These are phyloP conservation scores for Spencermartinsiella ligniputridi DNA, from an alignment of 1,139 yeast species.

Conservation along the genomic window DNA sequence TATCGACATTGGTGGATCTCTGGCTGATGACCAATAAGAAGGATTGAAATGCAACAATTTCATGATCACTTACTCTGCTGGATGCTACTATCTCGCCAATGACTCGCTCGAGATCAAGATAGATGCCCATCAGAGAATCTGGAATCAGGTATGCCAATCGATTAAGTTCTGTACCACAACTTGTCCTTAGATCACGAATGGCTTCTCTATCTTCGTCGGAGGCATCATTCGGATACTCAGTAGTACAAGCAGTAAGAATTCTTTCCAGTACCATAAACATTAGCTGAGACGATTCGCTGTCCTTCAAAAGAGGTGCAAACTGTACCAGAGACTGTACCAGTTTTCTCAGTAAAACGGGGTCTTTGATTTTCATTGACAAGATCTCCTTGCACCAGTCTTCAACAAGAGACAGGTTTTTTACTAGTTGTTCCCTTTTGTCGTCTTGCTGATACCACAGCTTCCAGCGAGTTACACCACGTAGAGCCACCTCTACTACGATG, in stretches of 20 bases:
- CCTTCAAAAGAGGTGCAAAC: conserved; percentile 87
- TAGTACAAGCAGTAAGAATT: conserved; percentile 82
- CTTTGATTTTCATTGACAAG: conserved; percentile 67
- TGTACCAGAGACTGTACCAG: conserved; percentile 93
- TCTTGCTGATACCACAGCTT: conserved; percentile 75
- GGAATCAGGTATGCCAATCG: conserved; percentile 94
- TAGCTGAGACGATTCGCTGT: conserved; percentile 46
- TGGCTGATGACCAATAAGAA: conserved; percentile 88
- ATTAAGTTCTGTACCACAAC: conserved; percentile 93
- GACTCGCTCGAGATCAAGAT: conserved; percentile 76
- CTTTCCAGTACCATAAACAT: conserved; percentile 84
- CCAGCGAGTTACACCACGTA: conserved; percentile 96
- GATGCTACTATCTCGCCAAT: conserved; percentile 66
- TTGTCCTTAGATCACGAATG: conserved; percentile 80
- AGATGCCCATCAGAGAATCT: conserved; percentile 74
- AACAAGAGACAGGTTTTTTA: conserved; percentile 55
- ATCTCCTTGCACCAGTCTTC: conserved; percentile 76
- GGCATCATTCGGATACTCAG: conserved; percentile 63
- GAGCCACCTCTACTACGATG: conserved; percentile 80
- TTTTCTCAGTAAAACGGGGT: conserved; percentile 77
- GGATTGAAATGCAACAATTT: conserved; percentile 88
- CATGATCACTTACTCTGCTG: conserved; percentile 79
- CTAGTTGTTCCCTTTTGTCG: conserved; percentile 57
- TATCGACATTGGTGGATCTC: conserved; percentile 50
- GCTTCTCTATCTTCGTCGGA: conserved; percentile 80